Percentiles rank a stretch among this genome's conserved stretches.
Conservation (phyloP, 225 moss, liverwort and hornwort species). For the Anthoceros angustus region DNA sequence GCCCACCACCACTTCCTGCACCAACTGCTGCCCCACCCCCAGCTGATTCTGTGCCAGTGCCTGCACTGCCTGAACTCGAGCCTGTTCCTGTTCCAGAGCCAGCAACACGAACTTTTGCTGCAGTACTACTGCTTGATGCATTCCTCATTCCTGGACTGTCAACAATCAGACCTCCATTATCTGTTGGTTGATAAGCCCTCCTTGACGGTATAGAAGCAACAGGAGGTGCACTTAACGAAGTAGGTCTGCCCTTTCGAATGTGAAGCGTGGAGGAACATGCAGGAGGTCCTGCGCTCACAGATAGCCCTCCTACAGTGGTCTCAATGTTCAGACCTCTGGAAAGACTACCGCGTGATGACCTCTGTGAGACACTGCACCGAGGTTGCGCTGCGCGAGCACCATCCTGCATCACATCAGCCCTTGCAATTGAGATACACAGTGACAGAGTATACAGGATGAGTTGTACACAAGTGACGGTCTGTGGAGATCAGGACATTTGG, state of each 20-base stretch:
- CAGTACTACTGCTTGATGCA: background rate
- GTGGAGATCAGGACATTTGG: background rate
- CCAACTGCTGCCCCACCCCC: conserved; percentile 15
- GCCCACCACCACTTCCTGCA: conserved; percentile 35
- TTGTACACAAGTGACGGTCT: too few species aligned
- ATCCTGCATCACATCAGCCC: conserved; percentile 9
- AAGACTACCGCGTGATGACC: conserved; percentile 5
- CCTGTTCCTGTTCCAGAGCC: background rate
- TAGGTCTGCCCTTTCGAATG: conserved; percentile 17
- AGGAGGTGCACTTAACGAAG: conserved; percentile 18
- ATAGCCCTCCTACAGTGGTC: conserved; percentile 35
- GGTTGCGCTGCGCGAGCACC: conserved; percentile 19
- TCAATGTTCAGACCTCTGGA: conserved; percentile 21
- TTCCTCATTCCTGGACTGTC: conserved; percentile 1
- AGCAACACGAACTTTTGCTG: background rate
- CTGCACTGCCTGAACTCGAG: background rate
- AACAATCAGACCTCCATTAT: conserved; percentile 8
- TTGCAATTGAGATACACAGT: too few species aligned
- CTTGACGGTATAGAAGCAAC: conserved; percentile 3
- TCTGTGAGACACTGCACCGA: conserved; percentile 20
- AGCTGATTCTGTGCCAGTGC: background rate
- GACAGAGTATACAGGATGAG: too few species aligned
- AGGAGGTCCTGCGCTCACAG: conserved; percentile 38
- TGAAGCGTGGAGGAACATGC: conserved; percentile 44
- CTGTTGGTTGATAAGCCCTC: conserved; percentile 9